Evolutionary conservation across 352 stramenopile species (phyloP).

Genomic region (Phytophthora niederhauseri): DNA sequence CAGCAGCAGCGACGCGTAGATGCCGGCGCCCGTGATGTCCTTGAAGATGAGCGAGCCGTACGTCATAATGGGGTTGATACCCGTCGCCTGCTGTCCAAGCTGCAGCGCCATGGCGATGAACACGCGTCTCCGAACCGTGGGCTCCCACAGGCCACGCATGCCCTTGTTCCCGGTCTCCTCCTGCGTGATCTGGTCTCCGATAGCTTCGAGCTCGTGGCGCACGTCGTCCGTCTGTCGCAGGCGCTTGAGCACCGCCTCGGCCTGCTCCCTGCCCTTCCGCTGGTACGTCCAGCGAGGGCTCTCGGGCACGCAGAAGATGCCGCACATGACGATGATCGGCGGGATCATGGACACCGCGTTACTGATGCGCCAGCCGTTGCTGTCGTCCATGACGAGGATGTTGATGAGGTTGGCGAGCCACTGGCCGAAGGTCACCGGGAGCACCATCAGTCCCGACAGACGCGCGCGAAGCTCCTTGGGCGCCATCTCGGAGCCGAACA

Average conservation of each 20-base stretch:
- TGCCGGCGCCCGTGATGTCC: conserved; percentile 34
- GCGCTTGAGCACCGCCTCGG: conserved; percentile 40
- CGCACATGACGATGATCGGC: conserved; percentile 42
- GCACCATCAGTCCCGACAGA: conserved; percentile 43
- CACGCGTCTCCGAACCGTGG: conserved; percentile 32
- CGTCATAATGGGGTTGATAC: conserved; percentile 43
- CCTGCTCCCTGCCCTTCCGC: conserved; percentile 32
- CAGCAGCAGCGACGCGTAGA: conserved; percentile 33
- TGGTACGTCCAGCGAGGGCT: conserved; percentile 39
- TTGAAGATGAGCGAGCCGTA: conserved; percentile 44
- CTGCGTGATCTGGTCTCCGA: conserved; percentile 40
- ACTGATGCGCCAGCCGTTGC: conserved; percentile 39
- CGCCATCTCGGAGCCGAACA: conserved; percentile 48
- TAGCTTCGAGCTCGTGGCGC: conserved; percentile 41
- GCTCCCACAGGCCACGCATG: conserved; percentile 34
- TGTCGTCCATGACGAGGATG: conserved; percentile 33
- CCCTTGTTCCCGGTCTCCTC: conserved; percentile 36
- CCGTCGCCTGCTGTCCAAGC: conserved; percentile 43
- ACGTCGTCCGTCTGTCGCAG: conserved; percentile 42
- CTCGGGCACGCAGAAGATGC: conserved; percentile 39
- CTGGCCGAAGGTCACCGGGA: conserved; percentile 32
- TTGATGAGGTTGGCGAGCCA: conserved; percentile 45
- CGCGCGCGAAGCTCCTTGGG: conserved; percentile 44
- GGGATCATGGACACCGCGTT: conserved; percentile 43
- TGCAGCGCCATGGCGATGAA: conserved; percentile 47